A percentile compares a stretch with the other conserved stretches of the same genome.
Evolutionary conservation across 306 rosid species (phyloP).

Genomic region (Alnus glutinosa): DNA sequence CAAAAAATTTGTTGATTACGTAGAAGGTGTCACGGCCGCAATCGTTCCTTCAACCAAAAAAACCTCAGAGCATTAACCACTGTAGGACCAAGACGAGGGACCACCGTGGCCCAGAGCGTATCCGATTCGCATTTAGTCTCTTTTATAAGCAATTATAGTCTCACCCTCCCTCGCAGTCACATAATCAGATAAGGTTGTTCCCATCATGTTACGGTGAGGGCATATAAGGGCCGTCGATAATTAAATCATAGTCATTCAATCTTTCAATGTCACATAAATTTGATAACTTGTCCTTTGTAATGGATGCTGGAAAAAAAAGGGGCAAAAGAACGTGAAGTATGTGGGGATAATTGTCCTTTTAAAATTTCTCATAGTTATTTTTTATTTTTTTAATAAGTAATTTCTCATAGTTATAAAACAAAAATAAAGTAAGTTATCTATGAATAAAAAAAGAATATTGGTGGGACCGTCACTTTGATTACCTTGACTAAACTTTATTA

Average conservation of each 20-base stretch:
- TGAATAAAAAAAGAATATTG: neutral
- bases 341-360: neutral
- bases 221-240: neutral
- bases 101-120: neutral
- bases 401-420: neutral
- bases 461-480: neutral
- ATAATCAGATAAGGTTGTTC: neutral
- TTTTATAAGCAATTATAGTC: neutral
- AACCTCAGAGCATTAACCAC: neutral
- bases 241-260: neutral
- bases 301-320: too few species aligned
- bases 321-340: too few species aligned
- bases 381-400: too few species aligned
- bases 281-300: neutral
- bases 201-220: neutral
- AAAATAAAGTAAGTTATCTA: neutral
- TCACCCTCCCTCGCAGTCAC: too few species aligned
- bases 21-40: too few species aligned
- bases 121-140: neutral
- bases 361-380: neutral
- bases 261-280: neutral
- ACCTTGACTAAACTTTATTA: neutral
- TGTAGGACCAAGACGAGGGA: neutral
- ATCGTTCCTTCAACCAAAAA: too few species aligned
- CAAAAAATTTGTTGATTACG: too few species aligned